phyloP scores from a whole-genome alignment of 2,329 filamentous ascomycete species.

The Remersonia thermophila region DNA sequence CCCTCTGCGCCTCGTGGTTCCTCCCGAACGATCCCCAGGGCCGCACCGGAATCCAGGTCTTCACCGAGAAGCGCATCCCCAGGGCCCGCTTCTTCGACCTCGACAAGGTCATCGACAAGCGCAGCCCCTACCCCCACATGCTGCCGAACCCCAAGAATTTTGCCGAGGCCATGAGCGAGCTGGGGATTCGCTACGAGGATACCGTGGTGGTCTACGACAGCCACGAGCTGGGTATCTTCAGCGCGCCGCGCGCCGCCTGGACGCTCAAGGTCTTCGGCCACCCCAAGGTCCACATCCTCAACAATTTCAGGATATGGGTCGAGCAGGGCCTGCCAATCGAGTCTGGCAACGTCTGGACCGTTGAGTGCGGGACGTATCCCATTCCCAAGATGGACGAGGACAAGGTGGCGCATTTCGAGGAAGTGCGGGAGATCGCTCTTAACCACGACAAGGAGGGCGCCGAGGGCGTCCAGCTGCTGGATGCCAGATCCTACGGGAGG shows the following conservation, averaged over 20 bases:
- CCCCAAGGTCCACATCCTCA: slow-evolving; percentile 72
- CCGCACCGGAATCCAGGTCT: slow-evolving; percentile 68
- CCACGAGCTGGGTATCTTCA: slow-evolving; percentile 85
- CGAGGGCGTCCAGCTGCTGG: slow-evolving; percentile 72
- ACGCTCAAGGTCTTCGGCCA: slow-evolving; percentile 87
- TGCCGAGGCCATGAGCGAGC: slow-evolving; percentile 72
- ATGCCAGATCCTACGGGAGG: slow-evolving; percentile 68
- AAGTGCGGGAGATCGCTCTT: slow-evolving; percentile 61
- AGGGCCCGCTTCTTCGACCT: slow-evolving; percentile 92
- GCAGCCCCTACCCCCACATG: slow-evolving; percentile 93
- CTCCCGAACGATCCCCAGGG: slow-evolving; percentile 68
- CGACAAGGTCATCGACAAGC: slow-evolving; percentile 77
- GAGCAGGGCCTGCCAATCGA: slow-evolving; percentile 72
- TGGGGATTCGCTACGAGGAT: slow-evolving; percentile 81
- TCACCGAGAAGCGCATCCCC: slow-evolving; percentile 72
- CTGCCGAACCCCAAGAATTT: slow-evolving; percentile 72
- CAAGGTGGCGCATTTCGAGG: slow-evolving; percentile 69
- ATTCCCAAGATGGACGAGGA: slow-evolving; percentile 44
- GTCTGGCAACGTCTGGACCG: slow-evolving; percentile 58
- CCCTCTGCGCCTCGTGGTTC: slow-evolving; percentile 91
- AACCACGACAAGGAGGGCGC: slow-evolving; percentile 57
- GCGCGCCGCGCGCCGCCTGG: slow-evolving; percentile 87
- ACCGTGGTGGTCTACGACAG: slow-evolving; percentile 89
- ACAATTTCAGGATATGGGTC: slow-evolving; percentile 94
- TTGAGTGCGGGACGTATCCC: slow-evolving; percentile 52